A percentile compares a stretch with the other conserved stretches of the same genome.
These are phyloP conservation scores for Mrakia blollopis DNA, from an alignment of 768 basidiomycete species.

Conservation along the genomic window DNA sequence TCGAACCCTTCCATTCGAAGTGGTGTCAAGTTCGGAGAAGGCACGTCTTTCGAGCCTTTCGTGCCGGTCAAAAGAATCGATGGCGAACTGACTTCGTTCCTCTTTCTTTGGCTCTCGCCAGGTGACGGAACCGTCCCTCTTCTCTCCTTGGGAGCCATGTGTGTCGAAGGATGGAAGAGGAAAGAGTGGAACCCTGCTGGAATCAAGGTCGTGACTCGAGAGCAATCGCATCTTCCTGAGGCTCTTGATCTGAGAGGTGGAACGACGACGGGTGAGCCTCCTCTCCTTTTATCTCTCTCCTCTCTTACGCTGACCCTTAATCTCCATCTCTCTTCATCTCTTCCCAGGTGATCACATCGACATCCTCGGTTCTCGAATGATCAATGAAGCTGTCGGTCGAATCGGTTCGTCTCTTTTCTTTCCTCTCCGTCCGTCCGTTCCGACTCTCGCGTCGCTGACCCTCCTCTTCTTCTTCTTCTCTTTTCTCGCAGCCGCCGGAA, in stretches of 20 bases:
- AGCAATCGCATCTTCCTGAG: conserved; percentile 77
- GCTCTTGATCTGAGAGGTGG: conserved; percentile 75
- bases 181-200: conserved; percentile 84
- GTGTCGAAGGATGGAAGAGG: conserved; percentile 88
- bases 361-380: conserved; percentile 60
- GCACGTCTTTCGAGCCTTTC: no score
- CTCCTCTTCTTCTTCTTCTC: neutral
- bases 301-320: neutral
- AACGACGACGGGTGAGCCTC: conserved; percentile 58
- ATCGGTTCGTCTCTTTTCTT: conserved; percentile 51
- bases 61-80: no score
- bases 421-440: no score
- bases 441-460: neutral
- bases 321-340: neutral
- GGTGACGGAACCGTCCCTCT: conserved; percentile 70
- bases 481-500: conserved; percentile 57
- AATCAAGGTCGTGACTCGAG: conserved; percentile 79
- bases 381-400: conserved; percentile 88
- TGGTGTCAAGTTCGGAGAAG: conserved; percentile 89
- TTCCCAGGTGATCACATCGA: conserved; percentile 66
- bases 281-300: neutral
- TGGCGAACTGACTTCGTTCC: no score
- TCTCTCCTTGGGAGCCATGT: conserved; percentile 75
- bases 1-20: conserved; percentile 62
- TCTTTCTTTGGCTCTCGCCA: no score